Percentiles rank a stretch among this genome's conserved stretches.
Evolutionary conservation across 164 flowering plant species (phyloP).

Genomic region (Chimonanthus salicifolius): DNA sequence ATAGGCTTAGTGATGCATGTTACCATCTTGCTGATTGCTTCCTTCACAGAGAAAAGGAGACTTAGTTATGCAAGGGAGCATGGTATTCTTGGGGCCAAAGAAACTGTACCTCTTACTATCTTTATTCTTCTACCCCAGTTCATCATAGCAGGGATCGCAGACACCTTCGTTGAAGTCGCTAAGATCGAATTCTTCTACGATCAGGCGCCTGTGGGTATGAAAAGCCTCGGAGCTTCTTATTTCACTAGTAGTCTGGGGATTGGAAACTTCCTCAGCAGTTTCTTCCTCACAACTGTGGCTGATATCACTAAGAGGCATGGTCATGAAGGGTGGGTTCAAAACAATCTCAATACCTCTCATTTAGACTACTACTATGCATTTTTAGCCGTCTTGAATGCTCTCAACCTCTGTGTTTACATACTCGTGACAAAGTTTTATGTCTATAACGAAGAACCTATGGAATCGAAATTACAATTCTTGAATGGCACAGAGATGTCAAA

Average conservation of each 20-base stretch:
- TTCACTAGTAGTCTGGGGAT: constrained; percentile 41
- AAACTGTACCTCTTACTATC: constrained; percentile 36
- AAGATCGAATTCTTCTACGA: constrained; percentile 64
- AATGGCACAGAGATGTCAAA: background rate
- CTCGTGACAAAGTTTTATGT: constrained; percentile 36
- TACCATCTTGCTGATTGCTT: constrained; percentile 38
- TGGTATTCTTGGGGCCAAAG: constrained; percentile 8
- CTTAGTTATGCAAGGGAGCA: constrained; percentile 34
- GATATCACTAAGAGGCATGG: constrained; percentile 34
- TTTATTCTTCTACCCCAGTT: constrained; percentile 59
- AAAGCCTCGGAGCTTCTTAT: constrained; percentile 56
- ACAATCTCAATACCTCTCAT: constrained; percentile 51
- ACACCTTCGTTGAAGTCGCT: constrained; percentile 45
- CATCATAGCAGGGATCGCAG: constrained; percentile 46
- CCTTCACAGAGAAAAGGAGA: constrained; percentile 39
- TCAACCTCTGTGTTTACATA: constrained; percentile 43
- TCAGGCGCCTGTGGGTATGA: constrained; percentile 66
- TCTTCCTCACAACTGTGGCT: constrained; percentile 35
- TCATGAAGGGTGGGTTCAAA: constrained; percentile 41
- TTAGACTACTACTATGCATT: constrained; percentile 55
- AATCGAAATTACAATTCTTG: background rate
- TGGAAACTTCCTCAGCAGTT: constrained; percentile 49
- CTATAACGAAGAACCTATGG: constrained; percentile 32
- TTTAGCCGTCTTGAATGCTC: constrained; percentile 30
- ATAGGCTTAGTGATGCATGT: constrained; percentile 53